phyloP scores from a whole-genome alignment of 257 asterid species.

The Henckelia pumila region DNA sequence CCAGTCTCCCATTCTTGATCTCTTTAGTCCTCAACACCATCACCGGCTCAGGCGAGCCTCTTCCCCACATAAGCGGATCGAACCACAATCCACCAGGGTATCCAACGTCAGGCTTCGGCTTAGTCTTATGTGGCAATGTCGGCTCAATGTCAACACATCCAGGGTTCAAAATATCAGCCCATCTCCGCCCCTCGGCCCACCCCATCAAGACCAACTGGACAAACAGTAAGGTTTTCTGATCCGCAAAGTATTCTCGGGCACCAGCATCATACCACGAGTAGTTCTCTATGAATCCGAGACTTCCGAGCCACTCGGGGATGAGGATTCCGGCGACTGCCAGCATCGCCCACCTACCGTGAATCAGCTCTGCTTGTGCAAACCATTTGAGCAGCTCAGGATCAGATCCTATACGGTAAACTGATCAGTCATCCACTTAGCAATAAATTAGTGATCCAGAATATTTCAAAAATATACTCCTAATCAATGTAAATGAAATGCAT shows the following conservation, averaged over 20 bases:
- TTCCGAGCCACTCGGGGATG: constrained; percentile 75
- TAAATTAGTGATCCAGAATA: not conserved
- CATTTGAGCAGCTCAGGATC: constrained; percentile 77
- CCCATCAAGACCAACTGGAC: constrained; percentile 73
- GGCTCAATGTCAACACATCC: constrained; percentile 79
- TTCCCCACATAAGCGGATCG: constrained; percentile 83
- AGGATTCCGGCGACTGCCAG: constrained; percentile 77
- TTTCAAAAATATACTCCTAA: not conserved
- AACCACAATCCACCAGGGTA: constrained; percentile 92
- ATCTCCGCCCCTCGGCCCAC: constrained; percentile 88
- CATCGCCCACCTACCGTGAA: constrained; percentile 91
- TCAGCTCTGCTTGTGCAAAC: constrained; percentile 87
- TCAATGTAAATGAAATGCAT: constrained; percentile 16
- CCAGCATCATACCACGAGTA: constrained; percentile 87
- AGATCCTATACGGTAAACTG: constrained; percentile 45
- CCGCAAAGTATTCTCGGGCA: constrained; percentile 63
- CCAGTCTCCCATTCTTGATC: constrained; percentile 86
- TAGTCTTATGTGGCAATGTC: constrained; percentile 49
- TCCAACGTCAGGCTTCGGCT: constrained; percentile 73
- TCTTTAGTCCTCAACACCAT: constrained; percentile 86
- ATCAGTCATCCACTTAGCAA: not conserved
- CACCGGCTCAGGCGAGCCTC: constrained; percentile 87
- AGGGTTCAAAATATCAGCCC: constrained; percentile 81
- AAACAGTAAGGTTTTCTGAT: constrained; percentile 58
- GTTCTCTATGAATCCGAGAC: constrained; percentile 67